Base-by-base conservation (phyloP, 1,139 yeast genomes). In the Sugiyamaella grinbergsii region DNA sequence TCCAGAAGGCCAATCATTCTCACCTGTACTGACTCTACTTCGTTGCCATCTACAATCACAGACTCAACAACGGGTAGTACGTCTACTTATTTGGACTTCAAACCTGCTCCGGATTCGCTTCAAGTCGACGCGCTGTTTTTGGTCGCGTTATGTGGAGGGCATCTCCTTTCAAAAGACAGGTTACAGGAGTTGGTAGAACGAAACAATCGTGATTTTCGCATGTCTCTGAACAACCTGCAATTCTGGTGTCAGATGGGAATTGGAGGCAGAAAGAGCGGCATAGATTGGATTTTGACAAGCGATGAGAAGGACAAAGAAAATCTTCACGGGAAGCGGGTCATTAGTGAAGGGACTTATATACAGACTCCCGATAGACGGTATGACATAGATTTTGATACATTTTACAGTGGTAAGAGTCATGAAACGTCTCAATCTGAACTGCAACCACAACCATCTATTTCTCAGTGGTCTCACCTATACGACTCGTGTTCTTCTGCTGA, bases 1-100 rank as follows among this genome's bases (percentile, higher is more conserved):
- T 80, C 95, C 0, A 76, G 91, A 59, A 72, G 96, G 45, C 98
- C 98, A 0, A 78, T 93, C 0, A 77, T 91, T 1, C 62, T 93
- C 23, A 88, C 95, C 0, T 89, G 96, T 60, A 74, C 76, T 13
- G 83, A 82, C 56, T 55, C 76, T 1, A 63, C 72, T 5, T 74
- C 69, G 33, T 70, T 89, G 2, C 95, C 96, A 0, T 63, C 65
- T 23, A 71, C 70, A 40, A 68, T 87, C 5, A 26, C 43, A 60
- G 53, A 50, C 26, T 40, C 37, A 6, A 38, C 34, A 22, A 47
- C 42, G 28, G 50, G 54, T 4, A 34, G 49, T 26, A 36, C 37
- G 4, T 36, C 37, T 19, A 50, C 53, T 2, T 71, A 61, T 41
- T 74, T 63, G 50, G 61, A 67, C 11, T 63, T 71, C 6, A 52